These are phyloP conservation scores for Dendrobium chrysotoxum DNA, from an alignment of 106 monocot species.

Conservation along the genomic window DNA sequence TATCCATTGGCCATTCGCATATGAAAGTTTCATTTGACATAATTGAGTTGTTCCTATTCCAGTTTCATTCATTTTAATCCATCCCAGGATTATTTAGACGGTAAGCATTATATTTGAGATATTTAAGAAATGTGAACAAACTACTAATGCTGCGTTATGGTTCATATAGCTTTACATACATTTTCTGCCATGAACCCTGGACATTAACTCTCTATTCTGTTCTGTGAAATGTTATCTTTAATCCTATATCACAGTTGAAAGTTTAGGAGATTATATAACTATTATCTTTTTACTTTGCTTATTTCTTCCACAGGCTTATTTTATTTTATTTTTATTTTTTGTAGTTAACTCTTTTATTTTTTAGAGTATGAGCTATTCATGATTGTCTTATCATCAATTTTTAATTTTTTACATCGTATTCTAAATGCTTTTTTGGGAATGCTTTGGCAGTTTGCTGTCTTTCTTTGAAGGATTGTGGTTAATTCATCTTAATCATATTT, in stretches of 20 bases:
- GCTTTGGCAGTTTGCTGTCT: not conserved
- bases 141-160: not conserved
- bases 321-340: not conserved
- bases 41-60: not conserved
- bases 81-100: not conserved
- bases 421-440: not conserved
- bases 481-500: constrained; percentile 1
- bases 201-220: not conserved
- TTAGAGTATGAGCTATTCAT: not conserved
- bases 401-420: not conserved
- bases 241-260: not conserved
- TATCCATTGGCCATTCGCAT: not conserved
- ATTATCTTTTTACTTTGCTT: not conserved
- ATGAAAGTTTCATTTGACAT: not conserved
- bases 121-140: not conserved
- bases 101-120: not conserved
- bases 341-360: not conserved
- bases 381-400: not conserved
- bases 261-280: not conserved
- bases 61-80: not conserved
- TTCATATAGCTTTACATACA: not conserved
- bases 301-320: not conserved
- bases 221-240: not conserved
- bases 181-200: not conserved
- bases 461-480: not conserved